A percentile compares a stretch with the other conserved stretches of the same genome.
These are phyloP conservation scores for Tulasnella calospora DNA, from an alignment of 768 basidiomycete genomes.

Conservation along the genomic window DNA sequence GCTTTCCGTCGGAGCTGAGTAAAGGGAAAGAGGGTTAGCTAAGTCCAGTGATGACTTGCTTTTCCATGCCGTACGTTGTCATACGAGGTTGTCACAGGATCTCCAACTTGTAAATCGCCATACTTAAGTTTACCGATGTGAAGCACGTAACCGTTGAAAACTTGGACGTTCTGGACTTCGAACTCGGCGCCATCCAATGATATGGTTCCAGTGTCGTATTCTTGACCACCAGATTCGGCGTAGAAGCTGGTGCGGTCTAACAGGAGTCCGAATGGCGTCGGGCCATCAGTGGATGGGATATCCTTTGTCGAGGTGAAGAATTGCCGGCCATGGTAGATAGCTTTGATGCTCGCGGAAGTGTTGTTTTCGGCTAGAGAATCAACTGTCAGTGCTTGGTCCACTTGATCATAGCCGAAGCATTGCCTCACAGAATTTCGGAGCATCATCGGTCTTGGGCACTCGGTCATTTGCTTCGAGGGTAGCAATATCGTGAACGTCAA, in stretches of 20 bases:
- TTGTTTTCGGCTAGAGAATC: constrained; percentile 38
- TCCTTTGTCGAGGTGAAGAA: constrained; percentile 64
- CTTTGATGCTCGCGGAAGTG: constrained; percentile 66
- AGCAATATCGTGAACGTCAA: constrained; percentile 94
- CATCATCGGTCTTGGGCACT: constrained; percentile 91
- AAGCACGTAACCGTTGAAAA: constrained; percentile 90
- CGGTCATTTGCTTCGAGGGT: constrained; percentile 67
- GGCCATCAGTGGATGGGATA: constrained; percentile 52
- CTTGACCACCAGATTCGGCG: constrained; percentile 95
- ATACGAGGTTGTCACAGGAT: constrained; percentile 82
- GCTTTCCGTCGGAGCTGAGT: constrained; percentile 85
- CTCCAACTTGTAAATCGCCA: constrained; percentile 70
- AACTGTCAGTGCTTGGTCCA: neutral
- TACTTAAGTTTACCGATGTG: constrained; percentile 90
- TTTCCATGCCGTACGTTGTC: constrained; percentile 62
- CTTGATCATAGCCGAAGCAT: neutral
- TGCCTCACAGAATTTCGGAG: constrained; percentile 77
- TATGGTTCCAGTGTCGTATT: constrained; percentile 93
- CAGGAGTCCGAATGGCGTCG: constrained; percentile 68
- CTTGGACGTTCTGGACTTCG: constrained; percentile 88
- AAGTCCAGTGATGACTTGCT: neutral
- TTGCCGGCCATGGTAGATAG: constrained; percentile 75
- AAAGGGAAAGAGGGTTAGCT: constrained; percentile 1
- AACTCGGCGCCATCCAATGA: constrained; percentile 88
- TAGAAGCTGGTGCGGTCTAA: constrained; percentile 95